phyloP scores from a whole-genome alignment of 2,329 filamentous ascomycete species.

The Xylaria sp. region DNA sequence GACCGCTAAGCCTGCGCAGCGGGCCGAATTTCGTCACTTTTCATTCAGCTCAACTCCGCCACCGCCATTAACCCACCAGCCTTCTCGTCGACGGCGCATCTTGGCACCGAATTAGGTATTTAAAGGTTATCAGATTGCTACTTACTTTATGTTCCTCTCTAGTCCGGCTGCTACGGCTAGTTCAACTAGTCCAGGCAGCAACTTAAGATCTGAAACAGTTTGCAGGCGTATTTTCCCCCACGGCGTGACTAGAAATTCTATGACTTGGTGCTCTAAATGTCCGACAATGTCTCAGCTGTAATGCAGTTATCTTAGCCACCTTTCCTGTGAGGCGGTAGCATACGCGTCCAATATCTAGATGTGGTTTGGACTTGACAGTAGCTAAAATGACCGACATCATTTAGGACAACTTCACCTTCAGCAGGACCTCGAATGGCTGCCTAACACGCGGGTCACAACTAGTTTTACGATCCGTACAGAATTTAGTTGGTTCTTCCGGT shows the following conservation, averaged over 20 bases:
- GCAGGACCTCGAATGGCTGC: no score
- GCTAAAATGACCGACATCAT: not conserved
- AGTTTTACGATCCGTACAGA: no score
- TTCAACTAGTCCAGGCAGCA: conserved; percentile 5
- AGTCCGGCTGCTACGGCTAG: not conserved
- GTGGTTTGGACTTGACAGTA: not conserved
- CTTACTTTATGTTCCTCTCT: not conserved
- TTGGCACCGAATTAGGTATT: not conserved
- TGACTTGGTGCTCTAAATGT: not conserved
- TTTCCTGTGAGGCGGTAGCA: not conserved
- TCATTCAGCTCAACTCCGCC: conserved; percentile 27
- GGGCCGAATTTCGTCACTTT: not conserved
- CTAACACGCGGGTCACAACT: no score
- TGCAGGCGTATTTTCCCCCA: not conserved
- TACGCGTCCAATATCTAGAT: not conserved
- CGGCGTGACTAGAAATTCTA: no score
- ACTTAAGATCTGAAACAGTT: not conserved
- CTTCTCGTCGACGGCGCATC: not conserved
- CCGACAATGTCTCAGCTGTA: not conserved
- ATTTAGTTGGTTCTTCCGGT: not conserved
- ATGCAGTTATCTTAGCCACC: not conserved
- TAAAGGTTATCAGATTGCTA: not conserved
- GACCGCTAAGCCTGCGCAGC: conserved; percentile 4
- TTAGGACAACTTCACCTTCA: not conserved
- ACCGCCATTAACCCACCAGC: conserved; percentile 2